These are phyloP conservation scores for Colletotrichum simmondsii DNA, from an alignment of 2,329 filamentous ascomycete genomes.

Conservation along the genomic window DNA sequence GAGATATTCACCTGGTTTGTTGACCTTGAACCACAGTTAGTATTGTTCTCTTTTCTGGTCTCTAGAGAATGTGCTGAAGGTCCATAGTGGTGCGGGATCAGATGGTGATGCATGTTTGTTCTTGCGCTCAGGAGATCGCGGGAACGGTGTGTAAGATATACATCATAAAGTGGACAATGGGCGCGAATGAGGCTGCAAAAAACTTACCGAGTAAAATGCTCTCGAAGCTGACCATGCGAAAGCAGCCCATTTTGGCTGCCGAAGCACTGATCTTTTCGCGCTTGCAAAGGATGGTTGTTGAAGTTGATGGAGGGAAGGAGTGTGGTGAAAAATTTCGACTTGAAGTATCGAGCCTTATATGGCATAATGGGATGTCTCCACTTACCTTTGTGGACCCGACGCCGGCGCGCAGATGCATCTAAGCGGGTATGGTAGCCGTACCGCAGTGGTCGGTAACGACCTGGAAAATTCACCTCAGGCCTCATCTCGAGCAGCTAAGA, in stretches of 20 bases:
- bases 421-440: background rate
- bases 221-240: background rate
- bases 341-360: constrained; percentile 23
- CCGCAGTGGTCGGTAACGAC: background rate
- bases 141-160: constrained; percentile 64
- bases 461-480: constrained; percentile 4
- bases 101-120: constrained; percentile 84
- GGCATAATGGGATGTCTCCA: constrained; percentile 18
- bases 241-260: background rate
- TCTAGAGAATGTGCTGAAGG: background rate
- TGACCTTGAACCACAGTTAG: background rate
- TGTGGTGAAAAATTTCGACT: constrained; percentile 35
- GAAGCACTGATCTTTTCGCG: background rate
- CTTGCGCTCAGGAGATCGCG: constrained; percentile 69
- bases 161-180: constrained; percentile 56
- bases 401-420: background rate
- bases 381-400: background rate
- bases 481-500: background rate
- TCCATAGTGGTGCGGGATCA: constrained; percentile 54
- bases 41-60: background rate
- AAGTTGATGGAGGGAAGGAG: background rate
- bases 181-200: constrained; percentile 15
- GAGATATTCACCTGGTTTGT: background rate
- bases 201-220: constrained; percentile 37
- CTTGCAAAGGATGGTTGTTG: background rate